A percentile compares a stretch with the other conserved stretches of the same genome.
Conservation (phyloP, 176 grass and related monocot genomes). For the Otatea glauca region DNA sequence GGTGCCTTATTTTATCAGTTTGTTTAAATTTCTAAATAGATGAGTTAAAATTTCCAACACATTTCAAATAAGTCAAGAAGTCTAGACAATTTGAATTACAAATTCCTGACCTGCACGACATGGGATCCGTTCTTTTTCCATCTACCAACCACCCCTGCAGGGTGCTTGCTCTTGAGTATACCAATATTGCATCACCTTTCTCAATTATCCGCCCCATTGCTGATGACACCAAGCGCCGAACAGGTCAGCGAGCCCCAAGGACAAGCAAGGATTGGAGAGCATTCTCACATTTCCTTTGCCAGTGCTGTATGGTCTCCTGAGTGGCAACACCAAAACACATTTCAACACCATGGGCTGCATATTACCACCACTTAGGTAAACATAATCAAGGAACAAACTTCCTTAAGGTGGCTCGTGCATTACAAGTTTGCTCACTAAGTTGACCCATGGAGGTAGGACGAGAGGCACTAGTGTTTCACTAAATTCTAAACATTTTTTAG, state of each 20-base stretch:
- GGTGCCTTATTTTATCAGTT: background rate
- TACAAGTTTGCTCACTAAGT: slow-evolving; percentile 2
- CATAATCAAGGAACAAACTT: slow-evolving; percentile 6
- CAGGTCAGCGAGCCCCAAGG: slow-evolving; percentile 77
- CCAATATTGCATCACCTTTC: slow-evolving; percentile 88
- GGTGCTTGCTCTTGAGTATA: slow-evolving; percentile 89
- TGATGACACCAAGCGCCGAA: slow-evolving; percentile 73
- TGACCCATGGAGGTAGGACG: background rate
- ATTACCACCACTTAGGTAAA: background rate
- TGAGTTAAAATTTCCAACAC: background rate
- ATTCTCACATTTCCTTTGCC: slow-evolving; percentile 98
- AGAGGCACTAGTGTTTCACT: background rate
- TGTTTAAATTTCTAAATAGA: slow-evolving; percentile 24
- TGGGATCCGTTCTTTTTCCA: slow-evolving; percentile 80
- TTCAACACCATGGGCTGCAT: background rate
- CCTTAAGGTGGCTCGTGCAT: background rate
- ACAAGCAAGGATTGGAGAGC: slow-evolving; percentile 89
- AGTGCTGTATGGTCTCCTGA: slow-evolving; percentile 92
- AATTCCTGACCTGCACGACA: slow-evolving; percentile 76
- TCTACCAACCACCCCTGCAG: slow-evolving; percentile 94
- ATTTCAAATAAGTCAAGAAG: slow-evolving; percentile 23
- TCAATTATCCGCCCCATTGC: slow-evolving; percentile 88
- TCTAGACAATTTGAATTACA: slow-evolving; percentile 27
- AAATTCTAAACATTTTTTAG: background rate
- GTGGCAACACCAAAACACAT: slow-evolving; percentile 35